Base-by-base conservation (phyloP, 2,329 filamentous ascomycete species). In the Colletotrichum musicola region DNA sequence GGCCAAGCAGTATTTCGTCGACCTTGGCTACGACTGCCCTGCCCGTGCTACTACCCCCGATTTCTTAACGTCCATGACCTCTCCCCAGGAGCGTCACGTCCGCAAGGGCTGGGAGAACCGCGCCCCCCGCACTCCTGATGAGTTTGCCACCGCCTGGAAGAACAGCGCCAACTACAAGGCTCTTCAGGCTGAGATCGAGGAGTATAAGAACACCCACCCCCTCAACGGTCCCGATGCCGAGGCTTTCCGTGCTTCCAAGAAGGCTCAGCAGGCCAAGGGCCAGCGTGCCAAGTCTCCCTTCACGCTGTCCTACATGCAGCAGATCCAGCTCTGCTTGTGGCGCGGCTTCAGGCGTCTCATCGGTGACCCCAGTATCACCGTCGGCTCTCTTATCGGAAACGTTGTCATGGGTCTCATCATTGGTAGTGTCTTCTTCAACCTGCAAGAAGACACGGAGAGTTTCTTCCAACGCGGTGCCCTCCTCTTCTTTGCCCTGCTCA, bases 401-500 rank as follows among this genome's bases (percentile, higher is more conserved):
- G 87, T 90, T 54, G 81, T 88, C 72, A 92, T 95, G 88, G 86
- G 92, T 64, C 84, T 97, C 71, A 92, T 97, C 76, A 89, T 97
- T 69, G 81, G 91, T 60, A 92, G 90, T 71, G 90, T 97, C 72
- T 97, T 96, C 81, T 97, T 88, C 84, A 92, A 97, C 77, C 81
- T 97, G 44, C 78, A 86, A 30, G 75, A 84, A 1, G 85, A 83
- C n/a, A 92, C 93, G 0, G 75, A 79, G 18, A 93, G 90, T 75
- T 97, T 97, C 84, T 97, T 90, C 82, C 87, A 89, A 74, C 89
- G 94, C 70, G 93, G 92, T 72, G 90, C 92, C 51, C 85, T 97
- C 25, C 84, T 97, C 60, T 97, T 97, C 88, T 96, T 97, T 76
- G 93, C 93, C 73, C 90, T 94, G 75, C 84, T 97, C 69, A 90